Conservation (phyloP, 1,284 basidiomycete species). For the Ceratobasidium sp. region DNA sequence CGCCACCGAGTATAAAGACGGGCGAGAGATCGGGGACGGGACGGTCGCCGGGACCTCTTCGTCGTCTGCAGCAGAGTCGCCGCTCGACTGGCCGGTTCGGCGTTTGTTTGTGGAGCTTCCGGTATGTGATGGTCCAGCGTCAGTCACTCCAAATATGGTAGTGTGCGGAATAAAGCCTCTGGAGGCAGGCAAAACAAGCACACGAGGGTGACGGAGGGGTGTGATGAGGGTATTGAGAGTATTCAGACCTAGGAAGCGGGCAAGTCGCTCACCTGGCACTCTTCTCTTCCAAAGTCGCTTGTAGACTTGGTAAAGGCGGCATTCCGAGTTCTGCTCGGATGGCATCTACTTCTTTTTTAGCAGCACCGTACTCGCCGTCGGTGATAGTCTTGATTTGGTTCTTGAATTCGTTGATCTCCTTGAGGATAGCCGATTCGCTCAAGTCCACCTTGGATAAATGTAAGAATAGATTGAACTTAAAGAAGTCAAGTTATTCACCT, state of each 20-base stretch:
- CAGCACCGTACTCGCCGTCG: conserved; percentile 77
- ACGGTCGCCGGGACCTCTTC: conserved; percentile 50
- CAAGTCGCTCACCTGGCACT: conserved; percentile 70
- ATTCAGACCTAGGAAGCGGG: conserved; percentile 4
- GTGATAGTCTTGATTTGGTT: conserved; percentile 73
- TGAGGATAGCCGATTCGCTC: conserved; percentile 66
- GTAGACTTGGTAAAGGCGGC: conserved; percentile 74
- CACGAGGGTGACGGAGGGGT: background rate
- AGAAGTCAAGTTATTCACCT: conserved; percentile 62
- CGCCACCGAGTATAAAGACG: conserved; percentile 36
- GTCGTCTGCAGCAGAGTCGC: conserved; percentile 25
- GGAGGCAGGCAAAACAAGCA: conserved; percentile 37
- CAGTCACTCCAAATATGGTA: conserved; percentile 44
- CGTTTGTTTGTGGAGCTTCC: conserved; percentile 41
- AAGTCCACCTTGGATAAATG: conserved; percentile 64
- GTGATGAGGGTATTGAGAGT: conserved; percentile 26
- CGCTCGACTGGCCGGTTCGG: conserved; percentile 27
- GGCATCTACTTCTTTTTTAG: conserved; percentile 79
- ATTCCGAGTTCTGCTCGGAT: conserved; percentile 81
- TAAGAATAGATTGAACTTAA: background rate
- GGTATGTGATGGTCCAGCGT: conserved; percentile 39
- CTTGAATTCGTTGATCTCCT: conserved; percentile 75
- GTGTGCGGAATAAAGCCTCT: conserved; percentile 43
- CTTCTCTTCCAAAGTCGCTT: conserved; percentile 79
- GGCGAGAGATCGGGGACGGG: conserved; percentile 12